A percentile compares a stretch with the other conserved stretches of the same genome.
These are phyloP conservation scores for Coemansia sp. DNA, from an alignment of 192 early-diverging fungal genomes.

Conservation along the genomic window DNA sequence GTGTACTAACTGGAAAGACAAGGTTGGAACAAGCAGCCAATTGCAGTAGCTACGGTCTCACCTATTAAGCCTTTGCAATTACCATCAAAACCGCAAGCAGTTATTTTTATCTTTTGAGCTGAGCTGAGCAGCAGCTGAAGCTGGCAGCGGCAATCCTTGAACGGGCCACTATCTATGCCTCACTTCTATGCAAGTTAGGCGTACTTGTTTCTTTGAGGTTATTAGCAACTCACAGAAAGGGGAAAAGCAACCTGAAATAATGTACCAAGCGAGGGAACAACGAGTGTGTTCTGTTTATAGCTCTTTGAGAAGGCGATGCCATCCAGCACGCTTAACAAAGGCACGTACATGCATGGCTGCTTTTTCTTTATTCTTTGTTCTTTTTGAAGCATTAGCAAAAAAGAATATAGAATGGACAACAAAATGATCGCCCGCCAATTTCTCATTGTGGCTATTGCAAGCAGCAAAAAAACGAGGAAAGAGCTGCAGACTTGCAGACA, in stretches of 20 bases:
- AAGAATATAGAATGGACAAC: not conserved
- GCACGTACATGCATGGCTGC: not conserved
- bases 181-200: not conserved
- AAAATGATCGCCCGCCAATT: not conserved
- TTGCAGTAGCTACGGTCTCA: no score
- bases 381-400: not conserved
- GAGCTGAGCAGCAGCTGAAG: no score
- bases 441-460: conserved; percentile 1
- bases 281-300: not conserved
- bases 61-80: no score
- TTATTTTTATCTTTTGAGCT: no score
- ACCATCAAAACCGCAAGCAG: no score
- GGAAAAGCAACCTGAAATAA: not conserved
- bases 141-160: no score
- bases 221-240: not conserved
- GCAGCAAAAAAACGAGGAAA: not conserved
- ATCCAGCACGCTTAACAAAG: not conserved
- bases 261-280: not conserved
- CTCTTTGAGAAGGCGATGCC: not conserved
- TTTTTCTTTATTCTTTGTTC: not conserved
- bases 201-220: not conserved
- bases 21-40: no score
- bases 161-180: no score
- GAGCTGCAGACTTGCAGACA: not conserved
- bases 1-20: no score